Base-by-base conservation (phyloP, 768 basidiomycete species). In the Psilocybe subaeruginosa region DNA sequence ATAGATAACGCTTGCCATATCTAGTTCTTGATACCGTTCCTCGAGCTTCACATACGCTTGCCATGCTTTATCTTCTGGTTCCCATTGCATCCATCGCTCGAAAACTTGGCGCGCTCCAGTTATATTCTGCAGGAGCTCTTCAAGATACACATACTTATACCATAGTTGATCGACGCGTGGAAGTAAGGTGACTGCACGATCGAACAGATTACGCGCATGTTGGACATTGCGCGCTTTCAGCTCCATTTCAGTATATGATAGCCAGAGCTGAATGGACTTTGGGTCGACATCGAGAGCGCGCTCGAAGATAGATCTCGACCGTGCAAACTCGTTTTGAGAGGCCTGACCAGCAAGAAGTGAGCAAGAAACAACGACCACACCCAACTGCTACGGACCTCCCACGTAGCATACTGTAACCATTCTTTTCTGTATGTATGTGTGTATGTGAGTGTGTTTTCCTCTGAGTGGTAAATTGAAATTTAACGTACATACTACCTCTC, bases 21-120 rank as follows among this genome's bases (percentile, higher is more conserved):
- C 97, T 17, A 87, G 76, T 74, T 99, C 97, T 59, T 88, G 81
- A 72, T 99, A 99, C 54, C 97, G 85, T 70, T 91, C 88, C 78
- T 99, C 97, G 73, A 99, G 82, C 78, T 99, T 99, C 82, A 99
- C 93, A 76, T 97, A 99, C n/a, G 95, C 94, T 71, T 95, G 93
- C 97, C 97, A 99, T 2, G 97, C 95, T 79, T 98, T 98, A 85
- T 99, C 97, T 68, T 99, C 96, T 0, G 97, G 97, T 72, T 99
- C 97, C 97, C 97, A 99, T 66, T 93, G 86, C 95, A 99, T 97
- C 97, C 97, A 99, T 49, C 97, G 85, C 74, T 99, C 97, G 64
- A 99, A 99, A 56, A 99, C 93, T 73, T 99, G 97, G 8, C 97
- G 88, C 1, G 96, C 95, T 43, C 97, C 97, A 1, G 95, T 87